A percentile compares a stretch with the other conserved stretches of the same genome.
These are phyloP conservation scores for Crithidia expoeki DNA, from an alignment of 208 protist species.

Conservation along the genomic window DNA sequence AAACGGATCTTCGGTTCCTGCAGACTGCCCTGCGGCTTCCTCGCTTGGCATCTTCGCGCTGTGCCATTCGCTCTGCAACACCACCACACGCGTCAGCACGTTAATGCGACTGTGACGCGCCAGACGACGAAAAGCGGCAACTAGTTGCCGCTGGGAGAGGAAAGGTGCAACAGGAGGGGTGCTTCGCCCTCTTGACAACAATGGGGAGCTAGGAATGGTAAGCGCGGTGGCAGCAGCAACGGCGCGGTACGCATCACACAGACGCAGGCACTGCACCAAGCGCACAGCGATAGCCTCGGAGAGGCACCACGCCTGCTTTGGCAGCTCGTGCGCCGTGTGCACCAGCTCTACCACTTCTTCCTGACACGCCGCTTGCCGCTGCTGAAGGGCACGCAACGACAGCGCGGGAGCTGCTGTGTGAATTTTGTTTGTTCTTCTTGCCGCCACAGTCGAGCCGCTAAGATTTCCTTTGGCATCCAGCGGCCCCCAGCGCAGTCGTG, in stretches of 20 bases:
- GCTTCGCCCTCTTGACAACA: background rate
- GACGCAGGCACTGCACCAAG: slow-evolving; percentile 11
- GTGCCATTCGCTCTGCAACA: background rate
- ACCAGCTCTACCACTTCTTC: slow-evolving; percentile 14
- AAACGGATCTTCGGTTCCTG: background rate
- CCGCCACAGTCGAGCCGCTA: background rate
- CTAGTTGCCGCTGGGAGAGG: slow-evolving; percentile 9
- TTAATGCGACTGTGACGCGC: slow-evolving; percentile 6
- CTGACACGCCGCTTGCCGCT: background rate
- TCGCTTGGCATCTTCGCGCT: background rate
- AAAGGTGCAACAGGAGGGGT: background rate
- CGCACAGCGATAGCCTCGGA: slow-evolving; percentile 21
- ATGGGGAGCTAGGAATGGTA: background rate
- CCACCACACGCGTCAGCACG: background rate
- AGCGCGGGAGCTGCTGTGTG: background rate
- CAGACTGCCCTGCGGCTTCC: background rate
- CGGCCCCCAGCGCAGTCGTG: slow-evolving; percentile 17
- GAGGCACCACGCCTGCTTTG: slow-evolving; percentile 13
- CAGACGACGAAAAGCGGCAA: slow-evolving; percentile 6
- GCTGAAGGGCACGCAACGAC: background rate
- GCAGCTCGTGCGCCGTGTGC: slow-evolving; percentile 15
- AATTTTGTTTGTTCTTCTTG: background rate
- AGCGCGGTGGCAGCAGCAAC: background rate
- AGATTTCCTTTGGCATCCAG: background rate
- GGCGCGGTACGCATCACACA: background rate